A percentile compares a stretch with the other conserved stretches of the same genome.
phyloP scores from a whole-genome alignment of 805 yeast species.

The Monosporozyma yasuniensis region DNA sequence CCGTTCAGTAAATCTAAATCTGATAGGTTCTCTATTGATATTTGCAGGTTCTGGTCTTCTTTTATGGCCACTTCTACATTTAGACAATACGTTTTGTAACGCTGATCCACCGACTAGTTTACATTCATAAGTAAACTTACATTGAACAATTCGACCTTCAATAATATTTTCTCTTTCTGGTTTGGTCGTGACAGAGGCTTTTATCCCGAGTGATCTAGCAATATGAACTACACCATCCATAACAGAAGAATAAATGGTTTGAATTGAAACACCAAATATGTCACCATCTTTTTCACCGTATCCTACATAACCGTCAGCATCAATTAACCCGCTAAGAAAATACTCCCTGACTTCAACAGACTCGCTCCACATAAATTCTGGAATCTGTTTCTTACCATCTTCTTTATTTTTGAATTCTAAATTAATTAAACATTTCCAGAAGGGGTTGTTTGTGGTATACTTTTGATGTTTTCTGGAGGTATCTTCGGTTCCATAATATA shows the following conservation, averaged over 20 bases:
- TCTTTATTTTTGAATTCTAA: conserved; percentile 18
- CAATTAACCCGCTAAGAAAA: conserved; percentile 38
- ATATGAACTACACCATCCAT: conserved; percentile 32
- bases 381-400: conserved; percentile 28
- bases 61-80: conserved; percentile 22
- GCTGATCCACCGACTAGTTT: conserved; percentile 17
- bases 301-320: conserved; percentile 31
- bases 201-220: conserved; percentile 39
- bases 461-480: conserved; percentile 11
- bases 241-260: conserved; percentile 27
- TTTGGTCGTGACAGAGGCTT: conserved; percentile 27
- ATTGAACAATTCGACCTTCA: conserved; percentile 17
- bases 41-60: conserved; percentile 8
- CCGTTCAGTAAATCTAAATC: conserved; percentile 16
- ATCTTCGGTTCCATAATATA: conserved; percentile 14
- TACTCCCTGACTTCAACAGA: conserved; percentile 35
- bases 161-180: conserved; percentile 16
- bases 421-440: conserved; percentile 25
- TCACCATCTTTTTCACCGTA: conserved; percentile 12
- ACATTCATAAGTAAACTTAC: conserved; percentile 23
- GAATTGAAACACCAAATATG: conserved; percentile 24
- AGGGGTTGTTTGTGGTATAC: conserved; percentile 22
- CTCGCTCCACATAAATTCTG: conserved; percentile 30
- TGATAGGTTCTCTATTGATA: conserved; percentile 14
- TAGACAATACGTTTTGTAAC: conserved; percentile 18